phyloP scores from a whole-genome alignment of 2,329 filamentous ascomycete species.

The Pseudocercospora ulei region DNA sequence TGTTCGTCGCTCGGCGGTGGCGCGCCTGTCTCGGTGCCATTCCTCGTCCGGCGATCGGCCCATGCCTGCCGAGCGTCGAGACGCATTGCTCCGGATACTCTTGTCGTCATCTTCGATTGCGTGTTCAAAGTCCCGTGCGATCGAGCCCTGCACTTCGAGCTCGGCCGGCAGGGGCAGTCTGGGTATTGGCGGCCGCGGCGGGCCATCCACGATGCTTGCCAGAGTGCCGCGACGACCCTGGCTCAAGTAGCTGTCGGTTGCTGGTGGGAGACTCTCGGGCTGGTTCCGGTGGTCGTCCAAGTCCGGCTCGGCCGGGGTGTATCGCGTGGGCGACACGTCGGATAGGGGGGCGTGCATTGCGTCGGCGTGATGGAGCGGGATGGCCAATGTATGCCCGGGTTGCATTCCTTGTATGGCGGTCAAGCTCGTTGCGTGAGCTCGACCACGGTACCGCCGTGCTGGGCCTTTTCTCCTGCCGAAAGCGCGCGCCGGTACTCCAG shows the following conservation, averaged over 20 bases:
- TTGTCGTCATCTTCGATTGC: constrained; percentile 73
- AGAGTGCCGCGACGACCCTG: constrained; percentile 57
- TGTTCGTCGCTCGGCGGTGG: constrained; percentile 15
- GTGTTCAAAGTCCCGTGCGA: constrained; percentile 72
- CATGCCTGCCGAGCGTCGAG: constrained; percentile 42
- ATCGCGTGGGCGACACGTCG: constrained; percentile 55
- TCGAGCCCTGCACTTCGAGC: constrained; percentile 38
- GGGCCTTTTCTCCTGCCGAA: constrained; percentile 1
- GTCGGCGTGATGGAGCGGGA: constrained; percentile 9
- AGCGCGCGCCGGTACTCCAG: constrained; percentile 12
- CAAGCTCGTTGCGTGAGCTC: constrained; percentile 1
- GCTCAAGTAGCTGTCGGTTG: constrained; percentile 35
- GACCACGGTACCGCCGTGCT: not conserved
- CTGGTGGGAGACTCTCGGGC: constrained; percentile 50
- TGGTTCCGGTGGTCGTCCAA: constrained; percentile 80
- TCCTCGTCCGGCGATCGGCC: constrained; percentile 28
- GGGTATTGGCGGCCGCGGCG: constrained; percentile 39
- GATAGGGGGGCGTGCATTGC: constrained; percentile 53
- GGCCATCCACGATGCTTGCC: constrained; percentile 50
- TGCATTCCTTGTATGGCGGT: constrained; percentile 5
- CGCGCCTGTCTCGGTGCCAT: constrained; percentile 29
- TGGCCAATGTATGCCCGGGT: not conserved
- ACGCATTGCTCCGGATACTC: constrained; percentile 43
- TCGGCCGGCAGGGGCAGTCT: constrained; percentile 37
- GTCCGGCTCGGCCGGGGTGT: constrained; percentile 64